Percentiles rank a stretch among this genome's conserved stretches.
phyloP scores from a whole-genome alignment of 441 rosid species.

The Corymbia calophylla region DNA sequence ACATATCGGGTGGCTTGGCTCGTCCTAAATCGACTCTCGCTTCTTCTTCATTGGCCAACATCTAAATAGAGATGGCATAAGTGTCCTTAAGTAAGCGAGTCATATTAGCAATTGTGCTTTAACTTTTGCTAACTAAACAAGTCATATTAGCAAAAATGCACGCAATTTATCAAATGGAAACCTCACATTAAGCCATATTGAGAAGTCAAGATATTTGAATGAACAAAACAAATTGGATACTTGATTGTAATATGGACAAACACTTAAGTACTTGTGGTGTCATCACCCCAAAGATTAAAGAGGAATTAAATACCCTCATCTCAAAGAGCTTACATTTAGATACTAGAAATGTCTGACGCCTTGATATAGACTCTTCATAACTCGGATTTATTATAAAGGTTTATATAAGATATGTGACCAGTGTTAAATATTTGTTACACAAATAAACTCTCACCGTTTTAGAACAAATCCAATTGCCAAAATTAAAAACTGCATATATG shows the following conservation, averaged over 20 bases:
- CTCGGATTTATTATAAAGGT: background rate
- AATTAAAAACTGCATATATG: background rate
- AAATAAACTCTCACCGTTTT: background rate
- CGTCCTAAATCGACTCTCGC: background rate
- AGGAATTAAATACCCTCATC: background rate
- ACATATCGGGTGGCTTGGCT: background rate
- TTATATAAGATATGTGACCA: background rate
- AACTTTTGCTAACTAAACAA: background rate
- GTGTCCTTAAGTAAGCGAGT: background rate
- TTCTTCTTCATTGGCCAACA: background rate
- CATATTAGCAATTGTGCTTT: background rate
- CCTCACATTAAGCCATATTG: background rate
- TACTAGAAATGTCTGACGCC: background rate
- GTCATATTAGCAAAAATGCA: background rate
- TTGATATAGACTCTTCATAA: background rate
- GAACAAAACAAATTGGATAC: background rate
- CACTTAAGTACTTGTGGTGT: background rate
- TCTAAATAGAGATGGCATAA: background rate
- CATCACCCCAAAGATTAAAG: background rate
- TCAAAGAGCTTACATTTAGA: background rate
- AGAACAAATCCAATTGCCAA: background rate
- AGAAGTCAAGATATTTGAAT: background rate
- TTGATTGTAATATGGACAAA: background rate
- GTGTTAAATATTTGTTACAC: background rate
- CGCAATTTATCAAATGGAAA: background rate